Percentiles rank a stretch among this genome's conserved stretches.
Conservation (phyloP, 768 basidiomycete genomes). For the Kwoniella dejecticola region DNA sequence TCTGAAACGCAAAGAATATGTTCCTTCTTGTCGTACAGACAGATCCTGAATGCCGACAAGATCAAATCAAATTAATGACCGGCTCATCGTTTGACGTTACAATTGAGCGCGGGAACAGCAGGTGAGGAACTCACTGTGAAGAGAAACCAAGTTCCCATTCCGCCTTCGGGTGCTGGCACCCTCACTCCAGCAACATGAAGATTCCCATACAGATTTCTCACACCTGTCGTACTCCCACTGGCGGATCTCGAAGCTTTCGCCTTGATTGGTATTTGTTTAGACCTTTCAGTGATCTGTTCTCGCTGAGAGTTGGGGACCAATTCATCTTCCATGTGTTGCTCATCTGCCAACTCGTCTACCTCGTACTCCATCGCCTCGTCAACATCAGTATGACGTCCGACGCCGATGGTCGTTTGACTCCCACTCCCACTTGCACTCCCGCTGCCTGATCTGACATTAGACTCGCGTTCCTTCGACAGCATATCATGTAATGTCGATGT, state of each 20-base stretch:
- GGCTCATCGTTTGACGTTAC: neutral
- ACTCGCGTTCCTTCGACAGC: neutral
- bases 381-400: no score
- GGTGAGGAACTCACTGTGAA: constrained; percentile 40
- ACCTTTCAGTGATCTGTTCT: no score
- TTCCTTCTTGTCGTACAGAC: constrained; percentile 42
- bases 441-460: constrained; percentile 1
- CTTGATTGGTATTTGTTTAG: no score
- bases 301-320: no score
- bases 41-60: no score
- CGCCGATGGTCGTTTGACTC: no score
- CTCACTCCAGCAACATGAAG: constrained; percentile 43
- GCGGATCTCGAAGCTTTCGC: no score
- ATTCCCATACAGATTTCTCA: constrained; percentile 46
- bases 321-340: neutral
- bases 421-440: neutral
- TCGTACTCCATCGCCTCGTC: neutral
- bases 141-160: constrained; percentile 47
- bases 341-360: neutral
- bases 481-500: neutral
- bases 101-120: neutral
- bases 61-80: no score
- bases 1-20: constrained; percentile 38
- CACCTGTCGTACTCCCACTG: neutral
- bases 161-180: constrained; percentile 37